Conservation (phyloP, 768 basidiomycete genomes). For the Mycena pura region DNA sequence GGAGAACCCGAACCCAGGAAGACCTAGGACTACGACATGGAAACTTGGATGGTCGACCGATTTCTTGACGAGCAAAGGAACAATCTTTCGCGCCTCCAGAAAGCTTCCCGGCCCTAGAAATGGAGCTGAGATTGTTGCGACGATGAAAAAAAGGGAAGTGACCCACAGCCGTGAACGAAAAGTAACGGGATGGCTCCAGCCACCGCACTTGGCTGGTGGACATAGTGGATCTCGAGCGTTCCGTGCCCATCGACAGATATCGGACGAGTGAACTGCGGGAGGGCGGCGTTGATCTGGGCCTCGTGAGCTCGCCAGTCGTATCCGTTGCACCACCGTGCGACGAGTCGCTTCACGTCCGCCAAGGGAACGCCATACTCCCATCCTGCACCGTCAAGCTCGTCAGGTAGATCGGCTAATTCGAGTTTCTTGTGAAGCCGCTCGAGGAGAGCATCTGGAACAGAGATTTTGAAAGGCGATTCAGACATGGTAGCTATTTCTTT, state of each 20-base stretch:
- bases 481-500: conserved; percentile 9
- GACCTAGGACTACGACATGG: conserved; percentile 64
- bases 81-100: conserved; percentile 61
- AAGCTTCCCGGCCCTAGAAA: conserved; percentile 66
- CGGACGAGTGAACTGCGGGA: conserved; percentile 13
- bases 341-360: conserved; percentile 7
- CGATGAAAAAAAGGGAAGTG: neutral
- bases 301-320: conserved; percentile 17
- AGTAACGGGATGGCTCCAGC: conserved; percentile 4
- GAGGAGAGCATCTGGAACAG: conserved; percentile 5
- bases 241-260: conserved; percentile 17
- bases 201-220: conserved; percentile 12
- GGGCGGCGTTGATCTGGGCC: conserved; percentile 8
- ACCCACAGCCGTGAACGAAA: conserved; percentile 20
- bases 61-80: conserved; percentile 55
- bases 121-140: neutral
- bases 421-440: conserved; percentile 8
- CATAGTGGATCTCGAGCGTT: conserved; percentile 9
- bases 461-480: conserved; percentile 14
- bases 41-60: conserved; percentile 56
- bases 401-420: conserved; percentile 1
- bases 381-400: conserved; percentile 13
- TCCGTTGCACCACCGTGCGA: conserved; percentile 15
- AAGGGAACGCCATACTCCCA: conserved; percentile 20
- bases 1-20: conserved; percentile 72